Conservation (phyloP, 2,329 filamentous ascomycete species). For the Monosporascus sp. region DNA sequence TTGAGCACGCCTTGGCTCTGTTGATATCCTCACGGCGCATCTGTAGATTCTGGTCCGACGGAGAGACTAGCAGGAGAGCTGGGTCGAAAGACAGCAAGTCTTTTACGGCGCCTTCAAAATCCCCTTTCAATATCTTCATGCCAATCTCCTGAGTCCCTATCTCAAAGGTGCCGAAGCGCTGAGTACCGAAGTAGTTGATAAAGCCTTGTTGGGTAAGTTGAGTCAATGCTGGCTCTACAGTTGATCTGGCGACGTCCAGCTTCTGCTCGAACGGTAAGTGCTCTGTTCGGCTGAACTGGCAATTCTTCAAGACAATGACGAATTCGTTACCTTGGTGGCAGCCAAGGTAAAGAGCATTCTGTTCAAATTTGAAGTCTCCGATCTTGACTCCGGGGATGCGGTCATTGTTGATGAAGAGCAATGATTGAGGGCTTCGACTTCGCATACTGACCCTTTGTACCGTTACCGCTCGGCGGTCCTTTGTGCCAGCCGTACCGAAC, state of each 20-base stretch:
- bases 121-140: conserved; percentile 72
- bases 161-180: conserved; percentile 86
- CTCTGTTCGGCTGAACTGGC: conserved; percentile 50
- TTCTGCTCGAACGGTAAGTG: conserved; percentile 43
- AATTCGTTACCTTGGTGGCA: conserved; percentile 89
- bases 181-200: conserved; percentile 97
- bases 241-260: conserved; percentile 37
- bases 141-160: conserved; percentile 84
- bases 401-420: conserved; percentile 61
- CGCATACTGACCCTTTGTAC: conserved; percentile 71
- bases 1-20: conserved; percentile 72
- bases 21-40: conserved; percentile 70
- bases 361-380: conserved; percentile 76
- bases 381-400: conserved; percentile 57
- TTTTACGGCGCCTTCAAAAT: conserved; percentile 76
- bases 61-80: conserved; percentile 49
- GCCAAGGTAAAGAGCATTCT: conserved; percentile 70
- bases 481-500: conserved; percentile 77
- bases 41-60: conserved; percentile 36
- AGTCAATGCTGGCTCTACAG: conserved; percentile 55
- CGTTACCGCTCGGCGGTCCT: conserved; percentile 83
- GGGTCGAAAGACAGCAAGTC: conserved; percentile 70
- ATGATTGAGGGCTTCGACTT: conserved; percentile 46
- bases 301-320: conserved; percentile 84
- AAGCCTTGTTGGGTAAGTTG: conserved; percentile 72